Evolutionary conservation across 164 flowering plant genomes (phyloP).

Genomic region (Vitis amurensis): DNA sequence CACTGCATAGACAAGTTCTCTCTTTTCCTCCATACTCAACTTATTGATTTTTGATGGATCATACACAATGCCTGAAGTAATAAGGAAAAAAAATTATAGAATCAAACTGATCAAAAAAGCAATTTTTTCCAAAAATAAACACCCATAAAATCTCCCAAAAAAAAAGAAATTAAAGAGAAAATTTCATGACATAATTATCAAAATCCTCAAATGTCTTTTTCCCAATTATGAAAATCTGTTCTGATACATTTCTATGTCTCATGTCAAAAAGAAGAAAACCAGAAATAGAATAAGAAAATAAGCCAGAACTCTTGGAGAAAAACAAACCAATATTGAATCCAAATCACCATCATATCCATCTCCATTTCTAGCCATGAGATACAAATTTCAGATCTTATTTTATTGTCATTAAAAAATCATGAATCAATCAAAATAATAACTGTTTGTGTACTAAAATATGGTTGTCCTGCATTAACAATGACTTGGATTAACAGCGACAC

Average conservation of each 20-base stretch:
- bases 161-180: not conserved
- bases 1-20: slow-evolving; percentile 74
- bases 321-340: no score
- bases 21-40: slow-evolving; percentile 77
- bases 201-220: not conserved
- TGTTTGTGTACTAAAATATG: not conserved
- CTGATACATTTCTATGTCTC: not conserved
- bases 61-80: slow-evolving; percentile 43
- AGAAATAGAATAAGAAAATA: no score
- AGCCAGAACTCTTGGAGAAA: not conserved
- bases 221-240: not conserved
- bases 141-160: no score
- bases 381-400: no score
- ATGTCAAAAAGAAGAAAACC: not conserved
- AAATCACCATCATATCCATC: no score
- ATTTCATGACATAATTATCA: not conserved
- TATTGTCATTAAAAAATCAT: not conserved
- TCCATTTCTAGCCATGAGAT: no score
- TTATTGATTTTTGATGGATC: slow-evolving; percentile 70
- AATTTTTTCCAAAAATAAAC: not conserved
- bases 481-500: slow-evolving; percentile 14
- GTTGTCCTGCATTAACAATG: slow-evolving; percentile 17
- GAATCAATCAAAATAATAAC: not conserved
- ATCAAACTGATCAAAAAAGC: not conserved
- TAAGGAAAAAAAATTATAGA: not conserved